These are phyloP conservation scores for Eucalyptus sp. DNA, from an alignment of 345 rosid species.

Conservation along the genomic window DNA sequence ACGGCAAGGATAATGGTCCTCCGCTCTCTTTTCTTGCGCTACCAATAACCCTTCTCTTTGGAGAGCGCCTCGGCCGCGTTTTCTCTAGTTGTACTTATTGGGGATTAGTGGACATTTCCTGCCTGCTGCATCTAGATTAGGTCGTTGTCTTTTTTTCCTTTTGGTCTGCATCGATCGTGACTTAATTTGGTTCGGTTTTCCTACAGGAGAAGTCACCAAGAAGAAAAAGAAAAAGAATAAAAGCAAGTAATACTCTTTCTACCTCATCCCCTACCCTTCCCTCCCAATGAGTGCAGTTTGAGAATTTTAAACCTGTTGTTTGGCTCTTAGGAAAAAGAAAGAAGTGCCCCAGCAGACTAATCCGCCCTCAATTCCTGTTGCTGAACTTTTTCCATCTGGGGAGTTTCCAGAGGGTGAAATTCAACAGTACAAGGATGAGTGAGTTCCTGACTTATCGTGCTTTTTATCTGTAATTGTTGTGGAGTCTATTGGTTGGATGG, in stretches of 20 bases:
- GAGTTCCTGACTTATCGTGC: conserved; percentile 10
- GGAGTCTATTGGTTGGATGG: background rate
- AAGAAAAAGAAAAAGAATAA: conserved; percentile 95
- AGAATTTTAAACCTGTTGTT: background rate
- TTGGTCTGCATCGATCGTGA: background rate
- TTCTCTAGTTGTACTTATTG: background rate
- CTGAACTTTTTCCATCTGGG: conserved; percentile 79
- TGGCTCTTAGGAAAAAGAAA: conserved; percentile 68
- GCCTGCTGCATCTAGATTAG: background rate
- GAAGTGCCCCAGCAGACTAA: conserved; percentile 63
- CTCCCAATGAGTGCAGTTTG: background rate
- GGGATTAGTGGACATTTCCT: background rate
- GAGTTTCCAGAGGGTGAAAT: conserved; percentile 99
- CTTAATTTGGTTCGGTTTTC: background rate
- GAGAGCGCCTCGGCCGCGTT: background rate
- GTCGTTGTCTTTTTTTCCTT: background rate
- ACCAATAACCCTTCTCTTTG: background rate
- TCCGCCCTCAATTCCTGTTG: conserved; percentile 76
- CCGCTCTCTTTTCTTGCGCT: background rate
- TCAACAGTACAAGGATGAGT: conserved; percentile 91
- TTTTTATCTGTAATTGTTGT: background rate
- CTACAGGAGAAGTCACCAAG: conserved; percentile 35
- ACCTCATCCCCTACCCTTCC: background rate
- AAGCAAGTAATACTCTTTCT: conserved; percentile 67
- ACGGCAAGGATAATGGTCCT: background rate